Evolutionary conservation across 2,329 filamentous ascomycete genomes (phyloP).

Genomic region (Apiospora saccharicola): DNA sequence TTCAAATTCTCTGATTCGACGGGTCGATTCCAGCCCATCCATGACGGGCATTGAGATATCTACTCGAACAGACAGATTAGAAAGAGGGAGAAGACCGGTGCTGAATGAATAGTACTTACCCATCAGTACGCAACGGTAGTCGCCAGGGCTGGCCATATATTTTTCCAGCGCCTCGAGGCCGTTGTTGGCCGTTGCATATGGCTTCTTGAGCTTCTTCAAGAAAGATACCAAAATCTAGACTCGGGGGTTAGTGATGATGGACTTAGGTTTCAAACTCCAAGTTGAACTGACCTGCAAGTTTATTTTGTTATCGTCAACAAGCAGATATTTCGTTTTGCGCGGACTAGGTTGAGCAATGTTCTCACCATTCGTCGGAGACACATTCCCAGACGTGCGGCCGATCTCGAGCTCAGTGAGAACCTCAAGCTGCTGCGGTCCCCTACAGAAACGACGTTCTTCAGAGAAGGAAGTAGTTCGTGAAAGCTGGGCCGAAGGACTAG

Average conservation of each 20-base stretch:
- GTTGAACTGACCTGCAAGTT: slow-evolving; percentile 40
- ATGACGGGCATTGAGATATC: slow-evolving; percentile 57
- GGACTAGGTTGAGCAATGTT: background rate
- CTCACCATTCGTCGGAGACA: slow-evolving; percentile 22
- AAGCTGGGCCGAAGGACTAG: background rate
- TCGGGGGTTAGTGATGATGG: background rate
- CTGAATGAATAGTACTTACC: slow-evolving; percentile 15
- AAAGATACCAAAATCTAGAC: slow-evolving; percentile 40
- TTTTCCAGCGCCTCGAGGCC: slow-evolving; percentile 47
- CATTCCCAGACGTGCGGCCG: background rate
- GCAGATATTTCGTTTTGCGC: slow-evolving; percentile 36
- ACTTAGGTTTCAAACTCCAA: slow-evolving; percentile 21
- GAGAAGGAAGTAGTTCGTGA: background rate
- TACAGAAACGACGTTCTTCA: slow-evolving; percentile 11
- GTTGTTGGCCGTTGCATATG: slow-evolving; percentile 44
- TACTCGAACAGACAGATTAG: slow-evolving; percentile 9
- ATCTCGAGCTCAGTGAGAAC: slow-evolving; percentile 12
- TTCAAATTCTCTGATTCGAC: slow-evolving; percentile 50
- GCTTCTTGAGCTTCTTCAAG: slow-evolving; percentile 42
- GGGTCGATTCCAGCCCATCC: slow-evolving; percentile 50
- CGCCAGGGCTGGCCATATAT: slow-evolving; percentile 36
- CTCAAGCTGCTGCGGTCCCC: slow-evolving; percentile 10
- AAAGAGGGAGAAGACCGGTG: background rate
- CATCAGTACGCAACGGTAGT: slow-evolving; percentile 31
- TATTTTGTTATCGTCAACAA: slow-evolving; percentile 52